phyloP scores from a whole-genome alignment of 2,329 filamentous ascomycete genomes.

The Teratosphaeria gauchensis region DNA sequence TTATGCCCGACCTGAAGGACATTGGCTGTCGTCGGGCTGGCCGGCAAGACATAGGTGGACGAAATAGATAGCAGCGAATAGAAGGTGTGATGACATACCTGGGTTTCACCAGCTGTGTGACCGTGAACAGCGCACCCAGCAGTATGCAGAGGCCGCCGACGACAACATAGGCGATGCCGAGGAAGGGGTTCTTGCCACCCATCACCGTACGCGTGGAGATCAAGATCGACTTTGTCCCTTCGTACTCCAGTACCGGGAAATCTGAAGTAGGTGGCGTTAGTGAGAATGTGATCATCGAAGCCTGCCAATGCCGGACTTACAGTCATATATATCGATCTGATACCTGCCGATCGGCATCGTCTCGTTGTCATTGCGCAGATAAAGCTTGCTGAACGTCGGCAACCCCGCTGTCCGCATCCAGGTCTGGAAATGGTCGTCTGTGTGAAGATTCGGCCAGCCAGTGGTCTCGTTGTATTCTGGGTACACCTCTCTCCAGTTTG shows the following conservation, averaged over 20 bases:
- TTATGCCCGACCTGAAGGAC: neutral
- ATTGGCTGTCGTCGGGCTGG: neutral
- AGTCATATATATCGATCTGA: conserved; percentile 62
- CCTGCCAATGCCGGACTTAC: conserved; percentile 45
- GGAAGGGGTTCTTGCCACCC: conserved; percentile 88
- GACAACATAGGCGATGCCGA: conserved; percentile 91
- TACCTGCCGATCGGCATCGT: conserved; percentile 65
- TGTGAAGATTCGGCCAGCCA: conserved; percentile 61
- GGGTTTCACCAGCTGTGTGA: conserved; percentile 83
- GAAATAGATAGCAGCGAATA: neutral
- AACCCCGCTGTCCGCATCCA: conserved; percentile 98
- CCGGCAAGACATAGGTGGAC: neutral
- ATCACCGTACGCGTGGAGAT: conserved; percentile 86
- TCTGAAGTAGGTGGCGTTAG: conserved; percentile 42
- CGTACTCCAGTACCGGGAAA: conserved; percentile 69
- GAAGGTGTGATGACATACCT: conserved; percentile 46
- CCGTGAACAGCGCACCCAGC: conserved; percentile 77
- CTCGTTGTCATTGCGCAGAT: conserved; percentile 65
- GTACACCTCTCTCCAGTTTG: conserved; percentile 70
- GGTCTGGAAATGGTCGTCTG: conserved; percentile 82
- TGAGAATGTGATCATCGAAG: neutral
- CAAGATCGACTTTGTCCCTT: conserved; percentile 80
- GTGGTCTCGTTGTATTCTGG: conserved; percentile 59
- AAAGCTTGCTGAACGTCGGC: conserved; percentile 90
- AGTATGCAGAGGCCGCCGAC: conserved; percentile 89